Base-by-base conservation (phyloP, 495 filamentous ascomycete species). In the Penicillium bovifimosum region DNA sequence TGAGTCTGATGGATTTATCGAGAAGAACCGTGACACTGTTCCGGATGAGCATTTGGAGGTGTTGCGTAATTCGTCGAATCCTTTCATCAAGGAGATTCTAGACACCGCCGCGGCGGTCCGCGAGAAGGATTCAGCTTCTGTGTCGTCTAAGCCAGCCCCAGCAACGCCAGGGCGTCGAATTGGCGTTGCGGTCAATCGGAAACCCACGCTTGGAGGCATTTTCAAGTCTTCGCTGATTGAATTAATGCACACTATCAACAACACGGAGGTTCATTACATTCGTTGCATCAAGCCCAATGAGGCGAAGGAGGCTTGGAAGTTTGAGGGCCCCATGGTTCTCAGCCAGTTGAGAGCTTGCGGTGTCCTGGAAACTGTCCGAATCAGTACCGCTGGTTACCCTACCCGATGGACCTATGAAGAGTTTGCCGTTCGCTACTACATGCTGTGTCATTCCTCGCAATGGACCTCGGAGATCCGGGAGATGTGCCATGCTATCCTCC, bases 251-350 rank as follows among this genome's bases (percentile, higher is more conserved):
- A 99, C 95, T 0, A 99, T 99, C 65, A 95, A 95, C 62, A 90
- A 84, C 51, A 99, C 93, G 8, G 92, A 99, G 59, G 93, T 99
- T 33, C 93, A 99, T 70, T 99, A 99, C 69, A 99, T 99, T 60
- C 88, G 93, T 52, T 99, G 93, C 69, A 99, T 99, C 74, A 99
- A 99, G 70, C 93, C 93, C 2, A 99, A 99, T 64, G 93, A 99
- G 71, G 88, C 86, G 53, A 99, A 99, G 70, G 88, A 86, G 55
- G 78, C 95, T 2, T 99, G 93, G 93, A 95, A 95, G 55, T 99
- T 97, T 55, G 95, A 99, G 69, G 93, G 93, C 0, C 93, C 93
- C 10, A 99, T 99, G 93, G 93, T 99, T 56, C 82, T 99, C 43
- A 95, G 89, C 70, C 93, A 99, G 67, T 76, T 99, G 61, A 83